Conservation (phyloP, 2,329 filamentous ascomycete genomes). For the Colletotrichum cereale region DNA sequence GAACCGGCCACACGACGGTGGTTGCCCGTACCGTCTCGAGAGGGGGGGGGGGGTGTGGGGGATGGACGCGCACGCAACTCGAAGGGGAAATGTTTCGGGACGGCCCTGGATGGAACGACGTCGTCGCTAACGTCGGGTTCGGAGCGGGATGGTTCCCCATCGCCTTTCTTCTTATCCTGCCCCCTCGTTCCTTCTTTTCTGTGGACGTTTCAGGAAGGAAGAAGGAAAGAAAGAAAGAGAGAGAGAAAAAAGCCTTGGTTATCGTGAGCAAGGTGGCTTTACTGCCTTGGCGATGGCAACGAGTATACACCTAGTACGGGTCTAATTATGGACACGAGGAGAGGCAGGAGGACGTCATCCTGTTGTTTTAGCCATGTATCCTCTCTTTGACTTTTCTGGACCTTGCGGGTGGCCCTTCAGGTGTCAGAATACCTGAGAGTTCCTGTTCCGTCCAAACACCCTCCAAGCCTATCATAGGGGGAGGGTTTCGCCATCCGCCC, state of each 20-base stretch:
- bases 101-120: slow-evolving; percentile 23
- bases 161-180: too few relatives aligned
- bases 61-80: neutral
- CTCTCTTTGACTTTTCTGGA: neutral
- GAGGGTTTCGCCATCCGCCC: neutral
- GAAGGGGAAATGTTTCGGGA: neutral
- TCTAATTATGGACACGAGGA: neutral
- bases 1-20: too few relatives aligned
- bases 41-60: too few relatives aligned
- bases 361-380: too few relatives aligned
- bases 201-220: neutral
- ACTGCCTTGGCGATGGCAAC: neutral
- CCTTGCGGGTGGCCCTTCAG: neutral
- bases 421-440: slow-evolving; percentile 8
- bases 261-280: neutral
- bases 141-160: slow-evolving; percentile 1
- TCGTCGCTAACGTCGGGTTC: slow-evolving; percentile 3
- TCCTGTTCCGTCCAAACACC: slow-evolving; percentile 18
- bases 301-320: too few relatives aligned
- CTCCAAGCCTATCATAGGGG: neutral
- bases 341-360: too few relatives aligned
- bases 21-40: too few relatives aligned
- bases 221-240: too few relatives aligned
- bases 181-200: neutral
- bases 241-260: neutral